Conservation (phyloP, 441 rosid genomes). For the Raphanus hybrid region DNA sequence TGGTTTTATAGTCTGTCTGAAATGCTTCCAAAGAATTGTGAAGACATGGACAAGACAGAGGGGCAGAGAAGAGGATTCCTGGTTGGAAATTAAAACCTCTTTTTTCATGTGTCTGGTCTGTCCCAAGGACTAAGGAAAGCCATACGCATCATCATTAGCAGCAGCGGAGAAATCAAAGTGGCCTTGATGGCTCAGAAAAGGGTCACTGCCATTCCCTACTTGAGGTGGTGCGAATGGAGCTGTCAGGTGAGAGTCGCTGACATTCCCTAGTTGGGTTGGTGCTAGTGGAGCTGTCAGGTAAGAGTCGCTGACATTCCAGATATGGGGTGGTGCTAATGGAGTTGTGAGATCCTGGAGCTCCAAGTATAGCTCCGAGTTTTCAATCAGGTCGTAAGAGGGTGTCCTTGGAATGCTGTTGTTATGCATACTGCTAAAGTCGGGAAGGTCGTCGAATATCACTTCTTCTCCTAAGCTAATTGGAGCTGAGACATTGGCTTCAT, state of each 20-base stretch:
- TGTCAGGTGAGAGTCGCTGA: not conserved
- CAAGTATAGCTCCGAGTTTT: slow-evolving; percentile 21
- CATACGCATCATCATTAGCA: slow-evolving; percentile 19
- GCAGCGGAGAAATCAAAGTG: slow-evolving; percentile 25
- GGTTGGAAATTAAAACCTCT: not conserved
- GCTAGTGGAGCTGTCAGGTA: not conserved
- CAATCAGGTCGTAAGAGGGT: slow-evolving; percentile 16
- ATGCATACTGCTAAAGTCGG: slow-evolving; percentile 39
- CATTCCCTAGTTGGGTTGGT: not conserved
- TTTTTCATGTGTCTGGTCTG: slow-evolving; percentile 13
- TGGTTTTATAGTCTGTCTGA: not conserved
- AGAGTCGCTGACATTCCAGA: slow-evolving; percentile 23
- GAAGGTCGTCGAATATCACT: slow-evolving; percentile 42
- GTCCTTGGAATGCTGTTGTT: slow-evolving; percentile 13
- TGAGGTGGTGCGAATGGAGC: slow-evolving; percentile 21
- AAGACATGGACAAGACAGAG: slow-evolving; percentile 6
- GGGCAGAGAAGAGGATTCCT: slow-evolving; percentile 9
- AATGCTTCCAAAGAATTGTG: not conserved
- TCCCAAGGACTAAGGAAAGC: slow-evolving; percentile 5
- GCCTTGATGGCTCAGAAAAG: slow-evolving; percentile 15
- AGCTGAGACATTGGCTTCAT: slow-evolving; percentile 13
- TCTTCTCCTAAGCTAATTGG: slow-evolving; percentile 33
- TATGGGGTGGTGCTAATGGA: slow-evolving; percentile 26
- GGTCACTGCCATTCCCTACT: slow-evolving; percentile 17
- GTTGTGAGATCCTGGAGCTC: slow-evolving; percentile 43